phyloP scores from a whole-genome alignment of 495 filamentous ascomycete genomes.

The Choiromyces venosus region DNA sequence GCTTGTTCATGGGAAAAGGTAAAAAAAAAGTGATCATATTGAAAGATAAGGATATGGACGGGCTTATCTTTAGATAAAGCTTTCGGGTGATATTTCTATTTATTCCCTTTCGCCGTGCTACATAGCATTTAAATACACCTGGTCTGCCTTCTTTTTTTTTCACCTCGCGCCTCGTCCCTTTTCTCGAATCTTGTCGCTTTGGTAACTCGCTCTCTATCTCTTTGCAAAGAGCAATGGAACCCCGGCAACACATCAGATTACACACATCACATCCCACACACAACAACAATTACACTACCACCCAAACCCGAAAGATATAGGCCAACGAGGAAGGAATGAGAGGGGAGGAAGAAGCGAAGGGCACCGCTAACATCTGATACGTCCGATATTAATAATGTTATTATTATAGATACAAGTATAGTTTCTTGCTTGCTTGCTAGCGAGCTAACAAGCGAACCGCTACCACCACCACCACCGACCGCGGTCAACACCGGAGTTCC shows the following conservation, averaged over 20 bases:
- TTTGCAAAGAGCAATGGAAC: background rate
- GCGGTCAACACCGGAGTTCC: background rate
- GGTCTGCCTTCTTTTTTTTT: background rate
- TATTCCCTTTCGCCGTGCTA: background rate
- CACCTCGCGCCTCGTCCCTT: background rate
- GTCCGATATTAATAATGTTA: background rate
- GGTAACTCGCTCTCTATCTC: background rate
- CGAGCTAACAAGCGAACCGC: background rate
- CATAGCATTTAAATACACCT: background rate
- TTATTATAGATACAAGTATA: background rate
- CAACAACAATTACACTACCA: no score
- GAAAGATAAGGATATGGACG: background rate
- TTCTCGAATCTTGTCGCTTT: background rate
- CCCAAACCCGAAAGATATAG: conserved; percentile 1
- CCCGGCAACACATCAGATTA: background rate
- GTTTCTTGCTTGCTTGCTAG: background rate
- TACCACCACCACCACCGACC: background rate
- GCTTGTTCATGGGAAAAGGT: background rate
- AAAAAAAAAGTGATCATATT: background rate
- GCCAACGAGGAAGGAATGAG: background rate
- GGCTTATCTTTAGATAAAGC: background rate
- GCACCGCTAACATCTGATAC: background rate
- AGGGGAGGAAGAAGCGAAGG: background rate
- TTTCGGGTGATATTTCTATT: background rate
- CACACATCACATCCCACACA: background rate